These are phyloP conservation scores for Phytophthora sp. DNA, from an alignment of 352 stramenopile genomes.

Conservation along the genomic window DNA sequence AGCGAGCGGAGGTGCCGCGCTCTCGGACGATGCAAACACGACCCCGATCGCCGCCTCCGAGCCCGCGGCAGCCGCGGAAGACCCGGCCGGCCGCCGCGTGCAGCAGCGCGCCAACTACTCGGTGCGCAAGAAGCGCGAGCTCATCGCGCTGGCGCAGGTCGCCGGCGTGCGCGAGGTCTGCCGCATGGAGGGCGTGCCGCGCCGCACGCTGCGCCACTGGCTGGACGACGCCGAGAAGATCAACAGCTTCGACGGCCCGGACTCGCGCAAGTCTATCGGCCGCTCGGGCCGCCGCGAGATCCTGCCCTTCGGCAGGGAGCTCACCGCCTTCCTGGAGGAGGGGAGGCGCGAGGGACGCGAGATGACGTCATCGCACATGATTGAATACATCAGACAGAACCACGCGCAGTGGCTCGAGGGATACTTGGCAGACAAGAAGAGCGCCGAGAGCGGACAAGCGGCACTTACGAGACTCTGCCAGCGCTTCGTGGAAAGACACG, in stretches of 20 bases:
- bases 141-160: conserved; percentile 43
- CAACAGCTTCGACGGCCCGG: conserved; percentile 41
- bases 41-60: conserved; percentile 14
- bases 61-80: conserved; percentile 2
- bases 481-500: conserved; percentile 44
- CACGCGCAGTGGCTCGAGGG: conserved; percentile 39
- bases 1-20: background rate
- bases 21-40: background rate
- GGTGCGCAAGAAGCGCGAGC: conserved; percentile 52
- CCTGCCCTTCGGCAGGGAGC: conserved; percentile 37
- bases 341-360: conserved; percentile 26
- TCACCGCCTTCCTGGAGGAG: conserved; percentile 37
- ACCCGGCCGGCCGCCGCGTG: conserved; percentile 18
- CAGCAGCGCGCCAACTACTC: conserved; percentile 46
- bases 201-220: conserved; percentile 48
- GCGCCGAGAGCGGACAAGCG: conserved; percentile 47
- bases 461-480: conserved; percentile 45
- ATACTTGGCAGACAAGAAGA: conserved; percentile 50
- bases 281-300: conserved; percentile 47
- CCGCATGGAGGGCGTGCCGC: conserved; percentile 40
- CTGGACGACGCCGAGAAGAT: conserved; percentile 54
- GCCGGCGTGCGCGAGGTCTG: conserved; percentile 47
- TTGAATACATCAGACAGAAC: conserved; percentile 43
- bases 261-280: conserved; percentile 50
- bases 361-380: conserved; percentile 52